A percentile compares a stretch with the other conserved stretches of the same genome.
phyloP scores from a whole-genome alignment of 2,329 filamentous ascomycete genomes.

The Trichophyton simii region DNA sequence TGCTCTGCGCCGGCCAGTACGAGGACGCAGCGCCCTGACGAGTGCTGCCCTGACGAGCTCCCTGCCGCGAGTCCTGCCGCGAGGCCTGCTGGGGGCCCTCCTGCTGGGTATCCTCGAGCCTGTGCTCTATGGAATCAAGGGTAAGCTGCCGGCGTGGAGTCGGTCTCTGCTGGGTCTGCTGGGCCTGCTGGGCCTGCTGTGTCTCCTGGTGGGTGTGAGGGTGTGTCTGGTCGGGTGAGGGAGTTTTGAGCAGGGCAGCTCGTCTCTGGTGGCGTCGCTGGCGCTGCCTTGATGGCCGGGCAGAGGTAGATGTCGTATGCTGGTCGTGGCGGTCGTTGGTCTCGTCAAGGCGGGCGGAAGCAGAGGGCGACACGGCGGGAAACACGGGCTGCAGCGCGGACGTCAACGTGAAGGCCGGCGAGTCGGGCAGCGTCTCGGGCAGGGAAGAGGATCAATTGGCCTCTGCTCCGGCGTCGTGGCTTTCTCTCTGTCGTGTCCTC shows the following conservation, averaged over 20 bases:
- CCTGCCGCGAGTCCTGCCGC: slow-evolving; percentile 11
- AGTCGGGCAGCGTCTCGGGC: background rate
- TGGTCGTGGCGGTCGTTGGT: slow-evolving; percentile 43
- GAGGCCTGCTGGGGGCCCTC: background rate
- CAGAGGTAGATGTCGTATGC: slow-evolving; percentile 28
- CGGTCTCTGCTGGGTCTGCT: background rate
- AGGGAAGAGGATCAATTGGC: background rate
- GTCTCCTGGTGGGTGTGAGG: too few species aligned
- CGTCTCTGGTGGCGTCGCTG: slow-evolving; percentile 31
- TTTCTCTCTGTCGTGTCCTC: background rate
- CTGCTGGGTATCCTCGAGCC: background rate
- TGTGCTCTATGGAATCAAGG: slow-evolving; percentile 3
- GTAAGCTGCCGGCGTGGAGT: background rate
- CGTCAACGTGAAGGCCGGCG: background rate
- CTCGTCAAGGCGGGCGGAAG: slow-evolving; percentile 37
- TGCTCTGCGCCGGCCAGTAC: slow-evolving; percentile 40
- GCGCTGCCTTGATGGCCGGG: slow-evolving; percentile 28
- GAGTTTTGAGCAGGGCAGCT: slow-evolving; percentile 20
- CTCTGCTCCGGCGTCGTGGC: background rate
- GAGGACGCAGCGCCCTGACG: slow-evolving; percentile 25
- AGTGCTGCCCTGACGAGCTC: slow-evolving; percentile 15
- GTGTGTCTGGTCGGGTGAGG: too few species aligned
- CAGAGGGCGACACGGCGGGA: slow-evolving; percentile 32
- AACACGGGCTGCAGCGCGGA: slow-evolving; percentile 14
- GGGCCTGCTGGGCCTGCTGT: too few species aligned